Base-by-base conservation (phyloP, 192 early-diverging fungal species). In the Gamsiella multidivaricata region DNA sequence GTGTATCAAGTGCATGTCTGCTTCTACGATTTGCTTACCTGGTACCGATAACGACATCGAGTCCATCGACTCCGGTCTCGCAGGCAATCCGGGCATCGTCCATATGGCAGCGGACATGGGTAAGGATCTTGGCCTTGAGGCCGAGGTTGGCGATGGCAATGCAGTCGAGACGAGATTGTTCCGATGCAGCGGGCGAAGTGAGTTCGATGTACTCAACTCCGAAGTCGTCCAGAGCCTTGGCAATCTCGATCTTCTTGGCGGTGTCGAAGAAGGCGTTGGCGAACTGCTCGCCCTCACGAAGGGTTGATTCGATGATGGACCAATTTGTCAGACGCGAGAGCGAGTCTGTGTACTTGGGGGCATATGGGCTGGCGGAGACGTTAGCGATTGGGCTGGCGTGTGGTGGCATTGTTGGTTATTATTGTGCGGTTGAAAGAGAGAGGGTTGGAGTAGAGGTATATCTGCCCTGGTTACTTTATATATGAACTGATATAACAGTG, bases 181-280 rank as follows among this genome's bases (percentile, higher is more conserved):
- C 95, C 56, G 95, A 96, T 5, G 97, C 97, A 31, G 96, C 96
- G 3, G 97, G 97, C 12, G 94, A 96, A 25, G 96, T 97, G 62
- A 99, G 82, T 79, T 99, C 97, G 50, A 99, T 93, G 86, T 99
- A 99, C 81, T 99, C 97, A 41, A 99, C 97, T 55, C 97, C 97
- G 80, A 99, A 94, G 20, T 92, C 94, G 72, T 99, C 97, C 22
- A 99, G 88, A n/a, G 95, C 96, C 88, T 94, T 96, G 71, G 97
- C 97, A 60, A 99, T 98, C 72, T 95, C 94, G 64, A 99, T 92
- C 87, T 99, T 99, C 88, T 94, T 97, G 69, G 91, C 96, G 15
- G 94, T 96, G 72, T 94, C 93, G 68, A 99, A 99, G 86, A 98
- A 98, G 53, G 97, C 97, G 80, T 98, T 98, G 74, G 95, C 95